A percentile compares a stretch with the other conserved stretches of the same genome.
Evolutionary conservation across 176 grass and related monocot species (phyloP).

Genomic region (Eragrostis nindensis): DNA sequence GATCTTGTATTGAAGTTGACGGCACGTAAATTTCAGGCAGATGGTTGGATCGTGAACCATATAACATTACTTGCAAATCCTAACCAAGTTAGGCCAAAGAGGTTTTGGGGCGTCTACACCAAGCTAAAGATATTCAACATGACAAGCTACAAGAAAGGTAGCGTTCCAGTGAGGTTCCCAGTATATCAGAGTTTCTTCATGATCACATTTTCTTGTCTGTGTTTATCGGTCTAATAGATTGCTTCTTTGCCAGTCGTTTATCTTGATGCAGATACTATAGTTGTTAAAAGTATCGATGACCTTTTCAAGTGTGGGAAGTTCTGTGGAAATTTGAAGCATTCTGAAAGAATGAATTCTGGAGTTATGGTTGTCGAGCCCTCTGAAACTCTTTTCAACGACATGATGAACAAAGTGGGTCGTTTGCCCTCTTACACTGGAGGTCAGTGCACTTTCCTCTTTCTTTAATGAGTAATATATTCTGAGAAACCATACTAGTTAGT

Average conservation of each 20-base stretch:
- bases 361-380: constrained; percentile 98
- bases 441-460: constrained; percentile 31
- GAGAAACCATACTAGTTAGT: not conserved
- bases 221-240: not conserved
- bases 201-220: not conserved
- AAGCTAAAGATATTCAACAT: constrained; percentile 96
- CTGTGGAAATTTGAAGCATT: constrained; percentile 96
- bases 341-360: constrained; percentile 96
- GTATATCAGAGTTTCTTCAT: not conserved
- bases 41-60: constrained; percentile 82
- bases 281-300: constrained; percentile 89
- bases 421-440: constrained; percentile 97
- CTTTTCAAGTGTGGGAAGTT: constrained; percentile 89
- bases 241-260: constrained; percentile 65
- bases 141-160: constrained; percentile 86
- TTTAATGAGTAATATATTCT: constrained; percentile 7
- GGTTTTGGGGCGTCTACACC: constrained; percentile 97
- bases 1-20: not conserved
- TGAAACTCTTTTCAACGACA: constrained; percentile 77
- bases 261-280: constrained; percentile 91
- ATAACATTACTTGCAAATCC: constrained; percentile 89
- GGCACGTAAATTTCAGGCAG: constrained; percentile 59
- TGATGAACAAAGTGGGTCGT: constrained; percentile 75
- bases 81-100: constrained; percentile 78
- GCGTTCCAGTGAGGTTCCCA: not conserved